A percentile compares a stretch with the other conserved stretches of the same genome.
Evolutionary conservation across 2,329 filamentous ascomycete species (phyloP).

Genomic region (Gnomoniopsis smithogilvyi): DNA sequence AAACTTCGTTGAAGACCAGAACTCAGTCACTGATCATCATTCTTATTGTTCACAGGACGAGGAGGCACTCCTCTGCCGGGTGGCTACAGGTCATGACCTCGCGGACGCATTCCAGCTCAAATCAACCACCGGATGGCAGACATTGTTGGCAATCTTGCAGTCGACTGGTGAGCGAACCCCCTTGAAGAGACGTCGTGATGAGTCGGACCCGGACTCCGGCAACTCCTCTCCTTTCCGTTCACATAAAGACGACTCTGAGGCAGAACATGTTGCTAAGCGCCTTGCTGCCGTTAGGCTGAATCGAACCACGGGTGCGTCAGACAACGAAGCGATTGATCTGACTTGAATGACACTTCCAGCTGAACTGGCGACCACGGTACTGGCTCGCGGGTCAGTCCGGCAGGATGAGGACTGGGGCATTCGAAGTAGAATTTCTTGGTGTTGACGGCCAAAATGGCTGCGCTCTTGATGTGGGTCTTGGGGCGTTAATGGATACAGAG

Average conservation of each 20-base stretch:
- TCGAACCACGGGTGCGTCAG: constrained; percentile 23
- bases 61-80: constrained; percentile 78
- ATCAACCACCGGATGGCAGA: constrained; percentile 90
- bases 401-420: not conserved
- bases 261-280: constrained; percentile 60
- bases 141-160: constrained; percentile 87
- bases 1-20: constrained; percentile 6
- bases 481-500: constrained; percentile 1
- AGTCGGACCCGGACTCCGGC: constrained; percentile 20
- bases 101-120: constrained; percentile 79
- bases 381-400: not conserved
- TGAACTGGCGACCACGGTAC: not conserved
- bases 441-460: not conserved
- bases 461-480: not conserved
- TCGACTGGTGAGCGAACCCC: constrained; percentile 95
- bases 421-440: not conserved
- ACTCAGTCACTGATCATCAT: not conserved
- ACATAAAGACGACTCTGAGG: constrained; percentile 31
- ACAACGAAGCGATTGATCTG: not conserved
- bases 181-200: constrained; percentile 58
- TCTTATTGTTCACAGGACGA: constrained; percentile 67
- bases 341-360: not conserved
- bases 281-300: constrained; percentile 65
- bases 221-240: constrained; percentile 23
- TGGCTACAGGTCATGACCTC: constrained; percentile 77